phyloP scores from a whole-genome alignment of 2,329 filamentous ascomycete genomes.

The Arthrobotrys sinensis region DNA sequence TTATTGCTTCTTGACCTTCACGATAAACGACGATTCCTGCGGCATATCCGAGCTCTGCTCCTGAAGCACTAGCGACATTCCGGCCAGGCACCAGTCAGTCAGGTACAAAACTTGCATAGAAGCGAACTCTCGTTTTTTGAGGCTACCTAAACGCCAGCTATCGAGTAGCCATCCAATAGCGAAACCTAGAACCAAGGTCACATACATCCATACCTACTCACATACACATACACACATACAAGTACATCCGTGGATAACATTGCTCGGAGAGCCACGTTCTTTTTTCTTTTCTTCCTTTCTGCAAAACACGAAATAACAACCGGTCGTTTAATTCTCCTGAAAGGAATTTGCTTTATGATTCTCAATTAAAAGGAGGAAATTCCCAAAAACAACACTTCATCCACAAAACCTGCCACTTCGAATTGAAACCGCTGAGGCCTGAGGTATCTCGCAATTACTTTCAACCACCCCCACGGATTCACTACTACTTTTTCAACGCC shows the following conservation, averaged over 20 bases:
- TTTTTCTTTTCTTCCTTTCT: background rate
- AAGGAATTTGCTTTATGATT: conserved; percentile 30
- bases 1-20: conserved; percentile 6
- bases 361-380: conserved; percentile 36
- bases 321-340: conserved; percentile 25
- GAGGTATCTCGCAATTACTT: background rate
- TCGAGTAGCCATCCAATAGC: background rate
- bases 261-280: background rate
- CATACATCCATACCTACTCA: background rate
- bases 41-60: conserved; percentile 55
- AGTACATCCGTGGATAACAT: background rate
- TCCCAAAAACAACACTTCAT: conserved; percentile 28
- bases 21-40: conserved; percentile 24
- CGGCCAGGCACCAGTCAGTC: conserved; percentile 17
- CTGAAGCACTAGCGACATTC: conserved; percentile 60
- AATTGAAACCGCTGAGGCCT: background rate
- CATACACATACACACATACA: too few species aligned
- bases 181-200: background rate
- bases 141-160: background rate
- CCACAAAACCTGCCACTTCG: conserved; percentile 13
- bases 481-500: background rate
- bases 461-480: background rate
- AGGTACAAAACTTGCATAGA: conserved; percentile 10
- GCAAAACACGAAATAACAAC: background rate
- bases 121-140: conserved; percentile 2